Evolutionary conservation across 768 basidiomycete species (phyloP), one percentile per base, ranked within the genome.

Genomic region (Mycena indigotica): DNA sequence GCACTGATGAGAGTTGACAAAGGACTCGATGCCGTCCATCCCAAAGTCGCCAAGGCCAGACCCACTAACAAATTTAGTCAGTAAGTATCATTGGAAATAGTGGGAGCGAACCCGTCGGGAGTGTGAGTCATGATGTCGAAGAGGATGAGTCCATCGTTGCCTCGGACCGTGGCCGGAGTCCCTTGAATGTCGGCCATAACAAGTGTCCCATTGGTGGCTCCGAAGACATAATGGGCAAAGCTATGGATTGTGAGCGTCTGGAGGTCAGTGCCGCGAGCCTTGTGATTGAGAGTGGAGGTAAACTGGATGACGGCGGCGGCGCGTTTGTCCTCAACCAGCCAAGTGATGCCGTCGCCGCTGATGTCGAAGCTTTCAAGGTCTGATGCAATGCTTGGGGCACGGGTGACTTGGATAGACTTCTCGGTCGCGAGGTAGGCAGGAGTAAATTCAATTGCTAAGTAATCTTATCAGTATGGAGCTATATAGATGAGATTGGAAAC

Each of bases 41-140:
- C 54, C 54, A 38, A 55, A 55, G 40, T 55, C 54, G n/a, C 54
- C 54, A 10, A 55, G 46, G 15, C 54, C 54, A 25, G 54, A 55
- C 17, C 53, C 53, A 21, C 54, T 55, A 26, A 5, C n/a, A 21
- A 8, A 44, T 16, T 8, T 44, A 6, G 21, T 44, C n/a, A 44
- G 41, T 23, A 12, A 16, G 23, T 15, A n/a, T 44, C 41, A 44
- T 35, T 35, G 32, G 24, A 29, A 12, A 30, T 13, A 32, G 16
- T 5, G 28, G 24, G 28, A 4, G 15, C 50, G 5, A 28, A 35
- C 50, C 50, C 50, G 16, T 52, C 50, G 4, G 4, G 6, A 13
- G 50, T 52, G 19, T 52, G 50, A 28, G 29, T 52, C 50, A 52
- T 52, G 4, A 28, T 15, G 24, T 52, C 50, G 24, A 52, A 52